Conservation (phyloP, 2,329 filamentous ascomycete species). For the Taxawa tesnikishii region DNA sequence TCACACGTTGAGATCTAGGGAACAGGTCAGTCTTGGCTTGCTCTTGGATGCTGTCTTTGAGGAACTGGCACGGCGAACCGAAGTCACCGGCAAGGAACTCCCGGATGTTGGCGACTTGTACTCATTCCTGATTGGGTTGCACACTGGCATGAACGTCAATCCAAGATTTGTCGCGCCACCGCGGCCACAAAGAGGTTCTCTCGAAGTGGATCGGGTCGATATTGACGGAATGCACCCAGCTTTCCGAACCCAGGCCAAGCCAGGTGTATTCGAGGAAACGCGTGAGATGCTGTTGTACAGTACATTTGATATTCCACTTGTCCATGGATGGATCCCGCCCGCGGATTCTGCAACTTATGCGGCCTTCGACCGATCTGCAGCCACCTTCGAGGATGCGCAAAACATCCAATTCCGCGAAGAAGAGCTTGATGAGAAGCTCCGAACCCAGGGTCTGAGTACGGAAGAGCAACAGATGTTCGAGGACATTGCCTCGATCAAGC, state of each 20-base stretch:
- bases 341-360: constrained; percentile 51
- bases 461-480: constrained; percentile 71
- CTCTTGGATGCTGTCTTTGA: constrained; percentile 85
- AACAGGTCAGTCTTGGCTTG: constrained; percentile 77
- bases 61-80: constrained; percentile 67
- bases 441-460: constrained; percentile 48
- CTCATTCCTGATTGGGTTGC: constrained; percentile 71
- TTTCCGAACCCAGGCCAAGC: constrained; percentile 15
- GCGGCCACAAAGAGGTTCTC: constrained; percentile 27
- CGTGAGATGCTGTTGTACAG: constrained; percentile 83
- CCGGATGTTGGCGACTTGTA: constrained; percentile 86
- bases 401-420: constrained; percentile 80
- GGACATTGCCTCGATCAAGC: constrained; percentile 74
- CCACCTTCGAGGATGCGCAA: constrained; percentile 85
- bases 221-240: constrained; percentile 33
- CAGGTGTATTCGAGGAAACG: constrained; percentile 79
- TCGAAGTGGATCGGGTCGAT: constrained; percentile 12
- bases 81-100: constrained; percentile 46
- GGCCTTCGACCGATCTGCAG: constrained; percentile 62
- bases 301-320: constrained; percentile 74
- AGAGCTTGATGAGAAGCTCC: constrained; percentile 71
- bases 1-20: constrained; percentile 63
- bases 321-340: constrained; percentile 87
- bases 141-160: constrained; percentile 98
- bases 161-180: constrained; percentile 63